Evolutionary conservation across 2,329 filamentous ascomycete species (phyloP).

Genomic region (Thelonectria blattea): DNA sequence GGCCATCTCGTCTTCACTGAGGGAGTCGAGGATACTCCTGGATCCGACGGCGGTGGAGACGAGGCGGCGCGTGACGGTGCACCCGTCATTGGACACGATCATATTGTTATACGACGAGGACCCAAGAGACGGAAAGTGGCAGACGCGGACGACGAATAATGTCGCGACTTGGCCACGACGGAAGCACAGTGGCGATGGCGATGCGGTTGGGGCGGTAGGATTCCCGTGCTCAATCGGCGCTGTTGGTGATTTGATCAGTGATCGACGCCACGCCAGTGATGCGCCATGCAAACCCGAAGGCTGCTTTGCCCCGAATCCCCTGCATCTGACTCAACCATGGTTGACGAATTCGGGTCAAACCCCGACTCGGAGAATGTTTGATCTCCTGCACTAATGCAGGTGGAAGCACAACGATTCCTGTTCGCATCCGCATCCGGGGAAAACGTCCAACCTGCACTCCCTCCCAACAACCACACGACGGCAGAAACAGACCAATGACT

Average conservation of each 20-base stretch:
- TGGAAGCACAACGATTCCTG: background rate
- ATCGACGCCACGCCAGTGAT: constrained; percentile 19
- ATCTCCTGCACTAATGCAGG: constrained; percentile 1
- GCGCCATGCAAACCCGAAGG: constrained; percentile 17
- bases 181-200: background rate
- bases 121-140: constrained; percentile 44
- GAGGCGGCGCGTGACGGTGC: constrained; percentile 28
- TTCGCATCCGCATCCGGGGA: background rate
- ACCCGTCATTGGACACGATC: constrained; percentile 34
- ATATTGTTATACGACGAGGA: constrained; percentile 31
- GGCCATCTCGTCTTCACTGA: constrained; percentile 78
- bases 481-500: background rate
- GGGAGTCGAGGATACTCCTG: constrained; percentile 42
- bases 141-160: constrained; percentile 27
- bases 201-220: background rate
- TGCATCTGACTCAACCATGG: background rate
- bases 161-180: background rate
- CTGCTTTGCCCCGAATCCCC: constrained; percentile 7
- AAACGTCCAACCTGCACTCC: background rate
- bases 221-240: constrained; percentile 15
- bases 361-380: background rate
- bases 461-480: background rate
- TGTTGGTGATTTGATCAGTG: constrained; percentile 6
- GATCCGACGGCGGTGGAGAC: constrained; percentile 17
- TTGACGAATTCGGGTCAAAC: background rate